Conservation (phyloP, 192 early-diverging fungal species). For the Podila clonocystis region DNA sequence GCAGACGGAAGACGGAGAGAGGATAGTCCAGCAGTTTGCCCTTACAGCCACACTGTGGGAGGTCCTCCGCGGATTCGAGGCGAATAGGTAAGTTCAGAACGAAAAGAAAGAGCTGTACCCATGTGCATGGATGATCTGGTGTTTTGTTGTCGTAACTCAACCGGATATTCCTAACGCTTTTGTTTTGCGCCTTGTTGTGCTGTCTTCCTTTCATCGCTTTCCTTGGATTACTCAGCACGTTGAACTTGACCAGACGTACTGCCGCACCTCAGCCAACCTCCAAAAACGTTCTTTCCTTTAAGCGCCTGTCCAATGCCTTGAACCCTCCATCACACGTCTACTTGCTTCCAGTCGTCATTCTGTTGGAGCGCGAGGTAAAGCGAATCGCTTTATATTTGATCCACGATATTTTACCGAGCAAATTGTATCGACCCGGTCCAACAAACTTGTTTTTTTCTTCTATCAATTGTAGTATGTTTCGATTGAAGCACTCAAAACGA, state of each 20-base stretch:
- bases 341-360: constrained; percentile 68
- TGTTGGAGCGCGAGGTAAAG: constrained; percentile 73
- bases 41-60: constrained; percentile 75
- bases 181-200: constrained; percentile 4
- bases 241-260: constrained; percentile 65
- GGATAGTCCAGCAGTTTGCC: constrained; percentile 72
- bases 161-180: constrained; percentile 1
- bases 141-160: constrained; percentile 3
- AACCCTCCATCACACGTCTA: constrained; percentile 56
- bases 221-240: constrained; percentile 34
- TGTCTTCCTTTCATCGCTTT: not conserved
- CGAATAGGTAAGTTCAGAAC: constrained; percentile 49
- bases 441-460: not conserved
- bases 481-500: constrained; percentile 67
- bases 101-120: too few species aligned
- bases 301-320: constrained; percentile 39
- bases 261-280: constrained; percentile 36
- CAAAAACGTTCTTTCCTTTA: constrained; percentile 40
- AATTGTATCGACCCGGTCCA: too few species aligned
- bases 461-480: constrained; percentile 60
- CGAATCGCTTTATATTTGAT: not conserved
- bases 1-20: constrained; percentile 74
- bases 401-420: not conserved
- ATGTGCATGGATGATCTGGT: not conserved
- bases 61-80: constrained; percentile 68